Base-by-base conservation (phyloP, 2,329 filamentous ascomycete species). In the Fusarium oxysporum region DNA sequence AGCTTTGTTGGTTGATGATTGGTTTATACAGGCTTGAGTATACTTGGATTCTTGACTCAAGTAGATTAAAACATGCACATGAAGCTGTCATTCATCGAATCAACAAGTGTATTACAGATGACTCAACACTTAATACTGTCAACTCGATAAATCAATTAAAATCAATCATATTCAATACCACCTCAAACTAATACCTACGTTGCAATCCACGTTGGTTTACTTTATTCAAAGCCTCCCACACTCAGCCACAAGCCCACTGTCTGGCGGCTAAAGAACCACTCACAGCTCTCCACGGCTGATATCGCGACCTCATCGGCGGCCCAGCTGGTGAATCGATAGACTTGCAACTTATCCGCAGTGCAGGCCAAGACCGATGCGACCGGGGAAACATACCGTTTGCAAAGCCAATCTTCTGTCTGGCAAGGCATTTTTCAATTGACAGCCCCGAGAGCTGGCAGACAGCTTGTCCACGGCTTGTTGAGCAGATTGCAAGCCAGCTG, bases 381-480 rank as follows among this genome's bases (percentile, higher is more conserved):
- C 72, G 32, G 19, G 16, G 21, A 51, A 55, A 35, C 35, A 61
- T 59, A 48, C 40, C 21, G 21, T 59, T 58, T 59, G 56, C n/a
- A 28, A 41, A 35, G 62, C 66, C 62, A 59, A 21, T 44, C 41
- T 55, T 30, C 21, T 44, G 37, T 62, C 62, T 47, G 63, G 65
- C 59, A 68, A 77, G 75, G 75, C 75, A 62, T 77, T 77, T 71
- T 77, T 65, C 45, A 33, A 67, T 44, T 33, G 54, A 57, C 40
- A 67, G 30, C 41, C 40, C 53, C 17, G 33, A 63, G n/a, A 62
- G 37, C 47, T 58, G 63, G 33, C 28, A 38, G 32, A 40, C 11
- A 25, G 43, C 54, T 35, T 28, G 57, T 60, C 55, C 65, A 41
- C 30, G 37, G n/a, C 23, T 21, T 41, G 8, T 11, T 51, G 47